Conservation (phyloP, 2,329 filamentous ascomycete species). For the Cercospora citrullina region DNA sequence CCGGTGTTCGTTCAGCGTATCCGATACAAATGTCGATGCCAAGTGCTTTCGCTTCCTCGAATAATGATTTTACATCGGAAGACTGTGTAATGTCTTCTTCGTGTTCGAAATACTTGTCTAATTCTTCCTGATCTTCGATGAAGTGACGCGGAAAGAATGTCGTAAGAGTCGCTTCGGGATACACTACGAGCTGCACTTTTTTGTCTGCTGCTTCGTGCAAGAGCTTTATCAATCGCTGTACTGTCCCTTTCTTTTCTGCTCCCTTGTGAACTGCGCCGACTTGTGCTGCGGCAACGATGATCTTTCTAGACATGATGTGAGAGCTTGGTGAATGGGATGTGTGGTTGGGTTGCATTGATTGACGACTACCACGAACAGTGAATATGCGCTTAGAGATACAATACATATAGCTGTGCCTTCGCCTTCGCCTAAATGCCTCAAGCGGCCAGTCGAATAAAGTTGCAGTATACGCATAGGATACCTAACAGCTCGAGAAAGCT, state of each 20-base stretch:
- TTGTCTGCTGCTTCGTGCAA: slow-evolving; percentile 49
- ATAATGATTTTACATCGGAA: slow-evolving; percentile 50
- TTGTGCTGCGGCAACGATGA: slow-evolving; percentile 57
- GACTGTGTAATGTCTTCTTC: slow-evolving; percentile 46
- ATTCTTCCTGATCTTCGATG: slow-evolving; percentile 38
- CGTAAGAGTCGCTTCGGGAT: slow-evolving; percentile 57
- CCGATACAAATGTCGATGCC: slow-evolving; percentile 56
- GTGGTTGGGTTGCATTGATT: not conserved
- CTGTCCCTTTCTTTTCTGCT: slow-evolving; percentile 45
- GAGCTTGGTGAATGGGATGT: not conserved
- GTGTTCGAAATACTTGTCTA: slow-evolving; percentile 55
- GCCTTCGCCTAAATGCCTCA: not conserved
- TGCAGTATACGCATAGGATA: not conserved
- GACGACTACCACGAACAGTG: not conserved
- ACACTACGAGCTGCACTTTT: slow-evolving; percentile 54
- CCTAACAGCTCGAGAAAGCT: not conserved
- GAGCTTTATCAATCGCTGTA: slow-evolving; percentile 53
- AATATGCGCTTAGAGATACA: not conserved
- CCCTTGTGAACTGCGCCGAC: slow-evolving; percentile 51
- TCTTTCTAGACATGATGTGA: slow-evolving; percentile 41
- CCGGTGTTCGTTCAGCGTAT: slow-evolving; percentile 52
- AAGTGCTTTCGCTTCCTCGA: slow-evolving; percentile 50
- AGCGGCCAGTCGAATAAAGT: not conserved
- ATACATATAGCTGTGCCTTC: slow-evolving; percentile 1
- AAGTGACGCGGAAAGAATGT: slow-evolving; percentile 59